A percentile compares a stretch with the other conserved stretches of the same genome.
These are phyloP conservation scores for Cocos nucifera DNA, from an alignment of 176 grass and related monocot species.

Conservation along the genomic window DNA sequence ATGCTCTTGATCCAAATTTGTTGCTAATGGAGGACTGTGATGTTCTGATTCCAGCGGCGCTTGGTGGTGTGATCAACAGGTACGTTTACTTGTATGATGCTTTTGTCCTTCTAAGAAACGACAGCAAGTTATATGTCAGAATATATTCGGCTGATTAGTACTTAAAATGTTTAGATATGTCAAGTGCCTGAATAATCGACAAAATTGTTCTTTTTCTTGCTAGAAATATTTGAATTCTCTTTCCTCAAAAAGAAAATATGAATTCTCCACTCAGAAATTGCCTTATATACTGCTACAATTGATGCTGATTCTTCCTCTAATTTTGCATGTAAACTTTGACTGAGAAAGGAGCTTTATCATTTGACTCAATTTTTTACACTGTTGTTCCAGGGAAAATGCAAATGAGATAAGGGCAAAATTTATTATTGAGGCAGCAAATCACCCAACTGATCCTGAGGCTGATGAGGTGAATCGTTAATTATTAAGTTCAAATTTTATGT, in stretches of 20 bases:
- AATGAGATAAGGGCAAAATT: conserved; percentile 87
- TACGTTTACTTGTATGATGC: conserved; percentile 5
- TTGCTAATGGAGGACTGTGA: conserved; percentile 81
- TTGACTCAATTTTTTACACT: conserved; percentile 11
- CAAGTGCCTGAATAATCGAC: too few species aligned
- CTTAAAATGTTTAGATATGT: too few species aligned
- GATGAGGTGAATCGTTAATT: conserved; percentile 52
- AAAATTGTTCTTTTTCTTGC: too few species aligned
- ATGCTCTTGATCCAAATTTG: conserved; percentile 40
- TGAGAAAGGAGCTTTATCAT: conserved; percentile 3
- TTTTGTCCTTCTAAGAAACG: too few species aligned
- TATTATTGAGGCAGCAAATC: conserved; percentile 97
- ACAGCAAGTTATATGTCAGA: too few species aligned
- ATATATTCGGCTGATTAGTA: too few species aligned
- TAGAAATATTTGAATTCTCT: too few species aligned
- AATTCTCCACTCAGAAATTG: too few species aligned
- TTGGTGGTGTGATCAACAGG: conserved; percentile 79
- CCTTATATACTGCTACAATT: too few species aligned
- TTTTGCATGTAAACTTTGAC: too few species aligned
- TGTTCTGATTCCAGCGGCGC: conserved; percentile 72
- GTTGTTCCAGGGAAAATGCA: conserved; percentile 64
- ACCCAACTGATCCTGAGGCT: conserved; percentile 87
- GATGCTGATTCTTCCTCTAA: too few species aligned
- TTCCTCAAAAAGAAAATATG: too few species aligned
- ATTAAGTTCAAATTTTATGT: background rate